Conservation (phyloP, 2,329 filamentous ascomycete genomes). For the Sclerotinia glacialis region DNA sequence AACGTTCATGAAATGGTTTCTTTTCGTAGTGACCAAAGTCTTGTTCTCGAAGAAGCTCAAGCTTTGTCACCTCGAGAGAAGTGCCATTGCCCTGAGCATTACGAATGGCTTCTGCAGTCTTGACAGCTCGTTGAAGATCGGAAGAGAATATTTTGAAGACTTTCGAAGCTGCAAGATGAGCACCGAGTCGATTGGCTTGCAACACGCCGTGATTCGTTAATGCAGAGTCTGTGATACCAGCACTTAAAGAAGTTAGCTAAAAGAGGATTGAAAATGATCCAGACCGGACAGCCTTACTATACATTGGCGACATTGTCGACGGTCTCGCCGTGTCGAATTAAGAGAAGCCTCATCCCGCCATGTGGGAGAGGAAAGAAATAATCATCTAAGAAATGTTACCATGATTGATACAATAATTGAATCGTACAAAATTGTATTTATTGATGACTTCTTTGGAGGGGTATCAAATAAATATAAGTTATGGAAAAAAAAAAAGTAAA, state of each 20-base stretch:
- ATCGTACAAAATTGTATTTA: not conserved
- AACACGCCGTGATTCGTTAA: slow-evolving; percentile 79
- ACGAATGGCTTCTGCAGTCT: slow-evolving; percentile 66
- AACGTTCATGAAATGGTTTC: slow-evolving; percentile 50
- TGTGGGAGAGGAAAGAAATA: slow-evolving; percentile 27
- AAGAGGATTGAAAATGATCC: not conserved
- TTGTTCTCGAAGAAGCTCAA: slow-evolving; percentile 62
- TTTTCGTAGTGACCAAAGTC: slow-evolving; percentile 73
- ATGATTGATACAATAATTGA: slow-evolving; percentile 19
- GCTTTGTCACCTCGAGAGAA: slow-evolving; percentile 25
- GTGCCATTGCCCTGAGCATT: slow-evolving; percentile 56
- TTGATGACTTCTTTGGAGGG: not conserved
- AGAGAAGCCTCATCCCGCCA: slow-evolving; percentile 60
- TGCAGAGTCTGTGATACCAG: slow-evolving; percentile 75
- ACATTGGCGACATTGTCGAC: slow-evolving; percentile 81
- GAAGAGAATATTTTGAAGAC: slow-evolving; percentile 74
- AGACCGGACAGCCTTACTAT: slow-evolving; percentile 53
- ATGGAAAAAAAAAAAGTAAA: not conserved
- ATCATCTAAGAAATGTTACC: slow-evolving; percentile 31
- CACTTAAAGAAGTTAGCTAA: slow-evolving; percentile 48
- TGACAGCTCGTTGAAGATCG: slow-evolving; percentile 68
- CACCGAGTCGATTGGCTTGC: slow-evolving; percentile 70
- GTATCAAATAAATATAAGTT: not conserved
- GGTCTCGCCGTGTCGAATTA: slow-evolving; percentile 86
- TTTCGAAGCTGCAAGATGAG: slow-evolving; percentile 62